Conservation (phyloP, 257 asterid species). For the Buddleja alternifolia region DNA sequence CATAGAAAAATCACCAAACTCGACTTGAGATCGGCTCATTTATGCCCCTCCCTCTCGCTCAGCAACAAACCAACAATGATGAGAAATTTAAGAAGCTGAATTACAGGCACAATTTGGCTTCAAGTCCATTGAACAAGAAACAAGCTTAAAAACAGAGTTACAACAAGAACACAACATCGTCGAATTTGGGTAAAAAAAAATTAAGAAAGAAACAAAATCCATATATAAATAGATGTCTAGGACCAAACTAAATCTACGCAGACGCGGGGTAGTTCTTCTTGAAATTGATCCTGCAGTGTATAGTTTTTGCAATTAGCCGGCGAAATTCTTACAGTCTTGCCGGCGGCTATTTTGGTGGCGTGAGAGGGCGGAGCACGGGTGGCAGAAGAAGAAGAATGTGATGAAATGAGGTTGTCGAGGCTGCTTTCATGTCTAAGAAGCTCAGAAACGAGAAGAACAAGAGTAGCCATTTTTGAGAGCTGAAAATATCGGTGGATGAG, state of each 20-base stretch:
- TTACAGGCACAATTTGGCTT: too few species aligned
- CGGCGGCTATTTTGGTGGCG: constrained; percentile 12
- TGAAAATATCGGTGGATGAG: background rate
- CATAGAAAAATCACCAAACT: too few species aligned
- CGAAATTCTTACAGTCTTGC: background rate
- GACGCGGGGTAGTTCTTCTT: constrained; percentile 40
- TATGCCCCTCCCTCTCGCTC: too few species aligned
- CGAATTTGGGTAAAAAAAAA: background rate
- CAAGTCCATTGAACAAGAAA: too few species aligned
- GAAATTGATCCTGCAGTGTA: constrained; percentile 24
- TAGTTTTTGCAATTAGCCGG: constrained; percentile 18
- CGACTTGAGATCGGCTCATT: too few species aligned
- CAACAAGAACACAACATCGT: too few species aligned
- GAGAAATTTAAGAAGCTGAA: too few species aligned
- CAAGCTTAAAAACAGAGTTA: too few species aligned
- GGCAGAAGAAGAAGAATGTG: constrained; percentile 21
- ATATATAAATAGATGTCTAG: background rate
- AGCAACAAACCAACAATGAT: too few species aligned
- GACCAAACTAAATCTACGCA: constrained; percentile 48
- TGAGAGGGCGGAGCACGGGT: constrained; percentile 18
- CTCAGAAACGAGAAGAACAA: constrained; percentile 63
- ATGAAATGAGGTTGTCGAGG: constrained; percentile 37
- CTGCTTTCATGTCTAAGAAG: constrained; percentile 51
- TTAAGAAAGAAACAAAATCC: background rate
- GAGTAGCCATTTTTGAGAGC: constrained; percentile 56